phyloP scores from a whole-genome alignment of 305 asterid species.

The Salvia sclarea region DNA sequence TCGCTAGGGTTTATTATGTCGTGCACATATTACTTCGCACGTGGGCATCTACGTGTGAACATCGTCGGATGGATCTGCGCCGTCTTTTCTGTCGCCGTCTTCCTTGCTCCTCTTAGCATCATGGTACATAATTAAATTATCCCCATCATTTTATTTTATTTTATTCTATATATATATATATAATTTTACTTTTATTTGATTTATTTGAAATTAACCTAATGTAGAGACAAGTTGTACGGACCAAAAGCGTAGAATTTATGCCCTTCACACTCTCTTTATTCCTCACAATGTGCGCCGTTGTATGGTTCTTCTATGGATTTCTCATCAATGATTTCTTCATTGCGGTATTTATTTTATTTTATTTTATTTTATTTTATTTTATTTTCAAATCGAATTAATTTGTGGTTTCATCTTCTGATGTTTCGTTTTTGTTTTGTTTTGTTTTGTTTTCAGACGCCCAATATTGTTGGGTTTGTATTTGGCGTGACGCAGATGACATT shows the following conservation, averaged over 20 bases:
- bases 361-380: no score
- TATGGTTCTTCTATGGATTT: constrained; percentile 80
- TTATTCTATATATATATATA: no score
- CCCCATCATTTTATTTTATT: not conserved
- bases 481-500: constrained; percentile 42
- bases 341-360: no score
- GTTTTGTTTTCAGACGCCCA: constrained; percentile 48
- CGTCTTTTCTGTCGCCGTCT: constrained; percentile 64
- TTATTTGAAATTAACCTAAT: no score
- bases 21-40: constrained; percentile 34
- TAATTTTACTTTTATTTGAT: no score
- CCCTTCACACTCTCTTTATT: constrained; percentile 66
- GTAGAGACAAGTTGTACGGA: constrained; percentile 64
- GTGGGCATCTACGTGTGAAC: constrained; percentile 32
- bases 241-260: constrained; percentile 83
- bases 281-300: constrained; percentile 71
- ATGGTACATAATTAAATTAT: constrained; percentile 66
- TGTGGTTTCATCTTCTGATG: not conserved
- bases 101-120: constrained; percentile 78
- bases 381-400: no score
- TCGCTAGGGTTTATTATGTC: constrained; percentile 40
- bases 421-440: no score
- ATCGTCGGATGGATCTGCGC: constrained; percentile 83
- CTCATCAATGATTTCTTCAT: constrained; percentile 59
- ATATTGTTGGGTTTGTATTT: constrained; percentile 42